Evolutionary conservation across 2,329 filamentous ascomycete species (phyloP).

Genomic region (Neofusicoccum umdonicola): DNA sequence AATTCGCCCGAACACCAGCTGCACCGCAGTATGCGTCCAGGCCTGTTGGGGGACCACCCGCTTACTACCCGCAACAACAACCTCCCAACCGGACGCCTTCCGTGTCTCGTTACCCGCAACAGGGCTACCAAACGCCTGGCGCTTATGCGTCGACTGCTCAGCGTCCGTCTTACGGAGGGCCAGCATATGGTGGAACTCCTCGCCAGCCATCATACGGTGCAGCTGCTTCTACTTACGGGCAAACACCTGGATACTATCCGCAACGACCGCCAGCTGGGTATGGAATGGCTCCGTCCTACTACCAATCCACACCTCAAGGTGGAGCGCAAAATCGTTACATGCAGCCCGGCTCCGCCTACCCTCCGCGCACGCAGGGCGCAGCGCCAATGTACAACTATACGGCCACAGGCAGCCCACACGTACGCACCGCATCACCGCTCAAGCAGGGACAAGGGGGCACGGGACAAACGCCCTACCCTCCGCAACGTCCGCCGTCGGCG

Average conservation of each 20-base stretch:
- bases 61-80: conserved; percentile 36
- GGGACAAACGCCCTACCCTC: conserved; percentile 22
- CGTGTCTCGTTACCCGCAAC: conserved; percentile 35
- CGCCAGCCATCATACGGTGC: conserved; percentile 15
- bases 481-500: conserved; percentile 28
- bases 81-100: conserved; percentile 35
- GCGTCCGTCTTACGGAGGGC: conserved; percentile 25
- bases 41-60: conserved; percentile 29
- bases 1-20: conserved; percentile 31
- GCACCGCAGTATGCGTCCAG: conserved; percentile 25
- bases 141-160: conserved; percentile 25
- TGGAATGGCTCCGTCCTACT: conserved; percentile 31
- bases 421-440: conserved; percentile 36
- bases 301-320: conserved; percentile 32
- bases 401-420: conserved; percentile 28
- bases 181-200: conserved; percentile 26
- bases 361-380: conserved; percentile 33
- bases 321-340: conserved; percentile 33
- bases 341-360: conserved; percentile 32
- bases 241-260: conserved; percentile 27
- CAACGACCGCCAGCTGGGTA: conserved; percentile 33
- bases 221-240: conserved; percentile 10
- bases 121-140: conserved; percentile 30
- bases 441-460: conserved; percentile 30
- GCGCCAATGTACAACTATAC: conserved; percentile 32